Percentiles rank a stretch among this genome's conserved stretches.
These are phyloP conservation scores for Eucalyptus tenuipes DNA, from an alignment of 345 rosid genomes.

Conservation along the genomic window DNA sequence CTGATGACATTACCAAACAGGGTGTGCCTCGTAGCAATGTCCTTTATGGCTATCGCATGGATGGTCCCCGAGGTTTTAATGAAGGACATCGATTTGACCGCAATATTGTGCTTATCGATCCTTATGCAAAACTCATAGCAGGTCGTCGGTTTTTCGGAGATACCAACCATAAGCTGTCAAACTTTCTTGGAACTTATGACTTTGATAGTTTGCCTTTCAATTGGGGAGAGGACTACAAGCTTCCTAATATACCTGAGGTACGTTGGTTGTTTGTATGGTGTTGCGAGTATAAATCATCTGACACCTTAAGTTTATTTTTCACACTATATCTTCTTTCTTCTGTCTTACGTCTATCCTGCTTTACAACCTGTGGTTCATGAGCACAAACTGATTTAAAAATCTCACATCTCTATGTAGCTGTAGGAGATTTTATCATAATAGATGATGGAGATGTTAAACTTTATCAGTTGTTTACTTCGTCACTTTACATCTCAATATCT, in stretches of 20 bases:
- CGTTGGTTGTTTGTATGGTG: background rate
- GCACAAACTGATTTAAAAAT: background rate
- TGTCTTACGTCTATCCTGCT: background rate
- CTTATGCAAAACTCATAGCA: constrained; percentile 79
- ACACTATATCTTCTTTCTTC: background rate
- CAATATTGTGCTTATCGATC: constrained; percentile 60
- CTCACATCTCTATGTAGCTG: background rate
- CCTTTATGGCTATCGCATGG: constrained; percentile 79
- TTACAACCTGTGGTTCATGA: background rate
- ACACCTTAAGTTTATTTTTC: background rate
- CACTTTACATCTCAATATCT: background rate
- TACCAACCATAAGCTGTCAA: constrained; percentile 35
- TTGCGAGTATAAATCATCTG: background rate
- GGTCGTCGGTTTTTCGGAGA: constrained; percentile 81
- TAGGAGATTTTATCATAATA: background rate
- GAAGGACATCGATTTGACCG: constrained; percentile 81
- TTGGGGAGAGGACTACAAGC: constrained; percentile 69
- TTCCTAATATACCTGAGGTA: constrained; percentile 83
- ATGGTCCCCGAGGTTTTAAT: constrained; percentile 73
- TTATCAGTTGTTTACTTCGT: background rate
- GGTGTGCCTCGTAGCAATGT: constrained; percentile 60
- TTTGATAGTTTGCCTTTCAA: constrained; percentile 67
- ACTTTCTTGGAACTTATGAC: constrained; percentile 77
- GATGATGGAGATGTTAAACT: background rate
- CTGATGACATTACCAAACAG: constrained; percentile 21